Evolutionary conservation across 202 grass and related monocot genomes (phyloP).

Genomic region (Tripidium arundinaceum): DNA sequence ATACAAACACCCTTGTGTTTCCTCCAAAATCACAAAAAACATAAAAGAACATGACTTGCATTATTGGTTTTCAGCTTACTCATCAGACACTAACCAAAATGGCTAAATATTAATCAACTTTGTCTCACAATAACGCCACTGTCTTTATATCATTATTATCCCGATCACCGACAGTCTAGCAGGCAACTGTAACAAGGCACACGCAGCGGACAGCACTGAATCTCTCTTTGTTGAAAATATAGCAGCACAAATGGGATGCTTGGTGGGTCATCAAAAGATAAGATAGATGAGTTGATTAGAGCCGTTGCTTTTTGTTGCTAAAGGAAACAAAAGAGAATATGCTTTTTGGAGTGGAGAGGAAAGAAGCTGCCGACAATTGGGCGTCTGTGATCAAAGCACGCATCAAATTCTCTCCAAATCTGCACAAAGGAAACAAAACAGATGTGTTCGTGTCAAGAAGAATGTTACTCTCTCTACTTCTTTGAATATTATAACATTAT

Average conservation of each 20-base stretch:
- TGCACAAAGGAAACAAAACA: neutral
- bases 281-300: neutral
- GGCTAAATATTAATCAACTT: neutral
- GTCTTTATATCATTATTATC: neutral
- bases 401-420: neutral
- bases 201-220: neutral
- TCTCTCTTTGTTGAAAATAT: neutral
- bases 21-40: neutral
- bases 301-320: neutral
- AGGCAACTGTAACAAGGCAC: neutral
- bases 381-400: neutral
- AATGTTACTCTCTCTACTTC: neutral
- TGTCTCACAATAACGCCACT: neutral
- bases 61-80: neutral
- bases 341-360: neutral
- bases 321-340: conserved; percentile 2
- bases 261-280: neutral
- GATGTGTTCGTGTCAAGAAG: neutral
- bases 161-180: neutral
- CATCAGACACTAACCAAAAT: neutral
- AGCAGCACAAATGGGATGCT: neutral
- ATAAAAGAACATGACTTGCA: neutral
- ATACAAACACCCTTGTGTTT: neutral
- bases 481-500: neutral
- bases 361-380: neutral